Percentiles rank a stretch among this genome's conserved stretches.
Evolutionary conservation across 2,329 filamentous ascomycete genomes (phyloP).

Genomic region (Apiospora arundinis): DNA sequence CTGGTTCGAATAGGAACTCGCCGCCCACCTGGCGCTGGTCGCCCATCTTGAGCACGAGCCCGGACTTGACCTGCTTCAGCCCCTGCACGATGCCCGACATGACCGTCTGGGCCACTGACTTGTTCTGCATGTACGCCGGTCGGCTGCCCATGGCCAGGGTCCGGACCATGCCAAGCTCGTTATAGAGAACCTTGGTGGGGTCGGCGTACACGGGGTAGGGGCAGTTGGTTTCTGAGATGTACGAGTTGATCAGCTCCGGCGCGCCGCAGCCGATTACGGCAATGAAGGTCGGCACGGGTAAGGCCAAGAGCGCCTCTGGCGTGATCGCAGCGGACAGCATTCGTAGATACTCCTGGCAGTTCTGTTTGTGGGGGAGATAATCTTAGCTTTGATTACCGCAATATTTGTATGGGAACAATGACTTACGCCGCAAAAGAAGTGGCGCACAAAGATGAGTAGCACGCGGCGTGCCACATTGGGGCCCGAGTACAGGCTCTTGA

Average conservation of each 20-base stretch:
- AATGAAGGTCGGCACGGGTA: constrained; percentile 66
- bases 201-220: constrained; percentile 81
- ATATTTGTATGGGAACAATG: neutral
- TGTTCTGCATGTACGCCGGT: constrained; percentile 67
- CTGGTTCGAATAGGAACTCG: constrained; percentile 77
- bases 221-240: constrained; percentile 67
- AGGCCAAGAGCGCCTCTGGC: constrained; percentile 53
- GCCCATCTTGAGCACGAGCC: constrained; percentile 67
- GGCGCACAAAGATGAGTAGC: constrained; percentile 76
- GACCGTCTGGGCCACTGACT: constrained; percentile 57
- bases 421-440: constrained; percentile 82
- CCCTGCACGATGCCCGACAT: constrained; percentile 63
- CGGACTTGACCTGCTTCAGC: constrained; percentile 62
- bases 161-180: constrained; percentile 70
- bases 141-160: constrained; percentile 64
- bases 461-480: constrained; percentile 61
- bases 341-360: constrained; percentile 77
- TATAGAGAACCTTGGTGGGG: constrained; percentile 70
- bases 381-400: neutral
- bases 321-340: constrained; percentile 65
- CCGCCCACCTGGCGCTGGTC: constrained; percentile 75
- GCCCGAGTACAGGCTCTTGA: constrained; percentile 68
- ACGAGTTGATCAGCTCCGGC: constrained; percentile 70
- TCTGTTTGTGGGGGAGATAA: constrained; percentile 49
- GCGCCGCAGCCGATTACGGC: constrained; percentile 76